A percentile compares a stretch with the other conserved stretches of the same genome.
Conservation (phyloP, 495 filamentous ascomycete genomes). For the Trichoderma asperelloides region DNA sequence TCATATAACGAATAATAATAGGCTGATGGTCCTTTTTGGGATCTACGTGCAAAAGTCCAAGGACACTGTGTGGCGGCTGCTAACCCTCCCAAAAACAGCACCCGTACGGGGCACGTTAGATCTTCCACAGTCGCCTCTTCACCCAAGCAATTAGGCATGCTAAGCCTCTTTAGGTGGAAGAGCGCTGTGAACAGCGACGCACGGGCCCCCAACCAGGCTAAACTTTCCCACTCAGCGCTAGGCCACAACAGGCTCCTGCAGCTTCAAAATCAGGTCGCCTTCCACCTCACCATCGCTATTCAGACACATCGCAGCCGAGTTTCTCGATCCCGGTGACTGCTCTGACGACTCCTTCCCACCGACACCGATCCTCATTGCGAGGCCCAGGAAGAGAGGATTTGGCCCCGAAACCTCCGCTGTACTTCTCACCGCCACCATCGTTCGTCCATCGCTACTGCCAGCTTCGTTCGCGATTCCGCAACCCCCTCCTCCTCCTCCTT, state of each 20-base stretch:
- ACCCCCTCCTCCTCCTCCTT: neutral
- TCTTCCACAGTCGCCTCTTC: neutral
- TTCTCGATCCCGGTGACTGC: neutral
- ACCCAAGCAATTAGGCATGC: neutral
- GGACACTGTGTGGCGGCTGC: neutral
- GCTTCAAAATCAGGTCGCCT: slow-evolving; percentile 10
- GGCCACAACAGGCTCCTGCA: slow-evolving; percentile 6
- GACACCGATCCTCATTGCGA: slow-evolving; percentile 6
- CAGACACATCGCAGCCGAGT: neutral
- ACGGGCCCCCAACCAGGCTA: neutral
- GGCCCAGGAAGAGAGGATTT: slow-evolving; percentile 1
- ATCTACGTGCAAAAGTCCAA: neutral
- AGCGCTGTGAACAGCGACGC: neutral
- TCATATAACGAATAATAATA: neutral
- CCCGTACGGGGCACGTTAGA: neutral
- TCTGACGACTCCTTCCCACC: slow-evolving; percentile 4
- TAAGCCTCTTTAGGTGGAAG: neutral
- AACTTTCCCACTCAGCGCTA: slow-evolving; percentile 9
- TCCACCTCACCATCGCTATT: slow-evolving; percentile 5
- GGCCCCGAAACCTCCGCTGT: neutral
- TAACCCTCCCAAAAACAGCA: neutral
- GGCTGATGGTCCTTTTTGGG: neutral
- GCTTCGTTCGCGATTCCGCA: neutral
- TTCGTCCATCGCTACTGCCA: neutral
- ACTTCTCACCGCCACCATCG: neutral